phyloP scores from a whole-genome alignment of 768 basidiomycete species.

The Glaciozyma martinii region DNA sequence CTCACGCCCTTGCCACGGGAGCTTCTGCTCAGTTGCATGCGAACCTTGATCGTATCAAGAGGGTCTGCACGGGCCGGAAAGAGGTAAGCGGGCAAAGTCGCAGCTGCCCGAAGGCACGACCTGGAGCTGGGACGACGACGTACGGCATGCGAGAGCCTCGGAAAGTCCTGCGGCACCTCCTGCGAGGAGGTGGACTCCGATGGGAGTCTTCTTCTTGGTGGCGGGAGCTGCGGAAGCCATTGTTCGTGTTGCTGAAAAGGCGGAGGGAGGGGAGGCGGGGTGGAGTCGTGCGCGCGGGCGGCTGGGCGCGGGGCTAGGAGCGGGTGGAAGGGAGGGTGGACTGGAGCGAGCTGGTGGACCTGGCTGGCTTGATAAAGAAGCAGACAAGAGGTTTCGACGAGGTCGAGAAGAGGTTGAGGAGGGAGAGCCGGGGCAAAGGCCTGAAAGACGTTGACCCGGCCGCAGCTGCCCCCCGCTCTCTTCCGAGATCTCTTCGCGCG shows the following conservation, averaged over 20 bases:
- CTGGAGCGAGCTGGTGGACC: neutral
- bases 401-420: neutral
- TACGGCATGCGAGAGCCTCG: conserved; percentile 58
- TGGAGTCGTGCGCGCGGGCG: neutral
- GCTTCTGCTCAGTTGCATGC: conserved; percentile 90
- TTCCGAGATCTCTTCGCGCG: too few species aligned
- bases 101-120: neutral
- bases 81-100: conserved; percentile 14
- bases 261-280: neutral
- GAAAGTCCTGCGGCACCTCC: conserved; percentile 90
- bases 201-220: conserved; percentile 41
- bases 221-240: neutral
- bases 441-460: too few species aligned
- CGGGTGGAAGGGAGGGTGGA: neutral
- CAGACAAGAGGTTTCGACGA: too few species aligned
- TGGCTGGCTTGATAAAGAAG: neutral
- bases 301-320: neutral
- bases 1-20: conserved; percentile 69
- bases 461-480: too few species aligned
- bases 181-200: conserved; percentile 68
- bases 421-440: too few species aligned
- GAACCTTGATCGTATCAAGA: conserved; percentile 89
- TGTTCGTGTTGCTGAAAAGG: neutral
- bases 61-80: neutral
- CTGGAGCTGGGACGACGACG: neutral